Conservation (phyloP, 2,329 filamentous ascomycete species). For the Arthrobotrys iridis region DNA sequence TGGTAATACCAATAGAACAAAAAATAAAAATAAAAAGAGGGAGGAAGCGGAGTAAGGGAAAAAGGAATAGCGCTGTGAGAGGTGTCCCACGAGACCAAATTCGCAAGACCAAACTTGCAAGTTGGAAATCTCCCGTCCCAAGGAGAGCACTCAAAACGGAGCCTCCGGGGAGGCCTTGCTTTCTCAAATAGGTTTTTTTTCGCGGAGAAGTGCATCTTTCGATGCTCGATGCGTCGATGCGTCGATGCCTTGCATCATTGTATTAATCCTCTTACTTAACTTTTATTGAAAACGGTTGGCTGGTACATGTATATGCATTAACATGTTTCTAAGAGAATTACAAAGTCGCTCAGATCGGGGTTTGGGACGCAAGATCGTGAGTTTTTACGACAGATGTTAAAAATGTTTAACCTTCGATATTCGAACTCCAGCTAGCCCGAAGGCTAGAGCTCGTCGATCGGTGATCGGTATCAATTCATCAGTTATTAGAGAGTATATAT, state of each 20-base stretch:
- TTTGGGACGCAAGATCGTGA: conserved; percentile 12
- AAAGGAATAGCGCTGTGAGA: neutral
- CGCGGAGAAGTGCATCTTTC: neutral
- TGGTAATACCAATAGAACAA: too few species aligned
- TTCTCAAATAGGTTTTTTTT: conserved; percentile 24
- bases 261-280: neutral
- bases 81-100: neutral
- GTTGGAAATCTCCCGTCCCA: neutral
- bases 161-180: neutral
- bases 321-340: neutral
- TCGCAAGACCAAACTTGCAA: too few species aligned
- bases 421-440: too few species aligned
- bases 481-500: too few species aligned
- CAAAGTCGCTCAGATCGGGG: conserved; percentile 20
- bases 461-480: too few species aligned
- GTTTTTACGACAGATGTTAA: neutral
- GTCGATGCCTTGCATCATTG: neutral
- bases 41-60: neutral
- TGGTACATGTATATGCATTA: too few species aligned
- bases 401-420: too few species aligned
- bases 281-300: too few species aligned
- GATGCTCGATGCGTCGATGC: too few species aligned
- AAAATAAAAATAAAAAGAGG: too few species aligned
- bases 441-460: too few species aligned
- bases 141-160: neutral